These are phyloP conservation scores for Calonectria hongkongensis DNA, from an alignment of 2,329 filamentous ascomycete species.

Conservation along the genomic window DNA sequence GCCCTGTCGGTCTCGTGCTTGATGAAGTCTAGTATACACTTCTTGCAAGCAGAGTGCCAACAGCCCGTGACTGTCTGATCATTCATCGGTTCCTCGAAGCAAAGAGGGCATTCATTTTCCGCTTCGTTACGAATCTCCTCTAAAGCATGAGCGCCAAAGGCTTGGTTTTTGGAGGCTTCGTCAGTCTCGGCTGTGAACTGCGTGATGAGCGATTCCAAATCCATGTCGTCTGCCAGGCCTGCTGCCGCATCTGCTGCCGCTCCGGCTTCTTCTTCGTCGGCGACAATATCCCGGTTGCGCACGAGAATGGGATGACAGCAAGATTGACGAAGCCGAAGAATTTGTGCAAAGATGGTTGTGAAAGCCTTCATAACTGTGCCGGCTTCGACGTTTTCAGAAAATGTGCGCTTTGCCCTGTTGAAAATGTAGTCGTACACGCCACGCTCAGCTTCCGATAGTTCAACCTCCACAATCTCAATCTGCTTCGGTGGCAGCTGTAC, in stretches of 20 bases:
- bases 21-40: conserved; percentile 93
- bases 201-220: conserved; percentile 88
- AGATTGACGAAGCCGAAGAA: conserved; percentile 91
- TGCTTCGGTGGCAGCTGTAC: conserved; percentile 88
- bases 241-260: conserved; percentile 84
- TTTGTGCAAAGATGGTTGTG: conserved; percentile 97
- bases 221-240: conserved; percentile 95
- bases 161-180: conserved; percentile 72
- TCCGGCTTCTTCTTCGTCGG: conserved; percentile 90
- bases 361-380: conserved; percentile 96
- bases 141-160: conserved; percentile 89
- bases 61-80: conserved; percentile 96
- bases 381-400: conserved; percentile 90
- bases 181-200: conserved; percentile 85
- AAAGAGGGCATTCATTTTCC: conserved; percentile 93
- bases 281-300: conserved; percentile 87
- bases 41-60: conserved; percentile 98
- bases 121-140: conserved; percentile 94
- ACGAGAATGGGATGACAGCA: conserved; percentile 96
- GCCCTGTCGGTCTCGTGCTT: conserved; percentile 88
- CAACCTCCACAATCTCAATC: conserved; percentile 90
- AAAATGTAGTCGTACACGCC: conserved; percentile 96
- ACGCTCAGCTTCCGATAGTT: conserved; percentile 88
- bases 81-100: conserved; percentile 95
- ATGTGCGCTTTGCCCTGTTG: conserved; percentile 86